Evolutionary conservation across 441 rosid genomes (phyloP).

Genomic region (Gossypium lobatum): DNA sequence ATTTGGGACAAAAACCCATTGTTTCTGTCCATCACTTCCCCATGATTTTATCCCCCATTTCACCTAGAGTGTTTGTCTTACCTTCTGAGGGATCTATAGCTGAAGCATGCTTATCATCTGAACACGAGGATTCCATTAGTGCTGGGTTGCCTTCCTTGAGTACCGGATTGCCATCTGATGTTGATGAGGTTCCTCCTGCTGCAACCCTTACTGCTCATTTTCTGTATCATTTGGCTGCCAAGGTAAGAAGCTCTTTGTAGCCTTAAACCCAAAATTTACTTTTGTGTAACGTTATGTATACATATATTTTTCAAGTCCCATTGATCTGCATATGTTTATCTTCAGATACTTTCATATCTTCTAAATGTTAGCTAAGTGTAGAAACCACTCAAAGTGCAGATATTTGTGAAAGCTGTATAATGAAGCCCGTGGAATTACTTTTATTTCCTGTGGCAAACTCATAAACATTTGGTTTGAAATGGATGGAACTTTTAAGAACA

Average conservation of each 20-base stretch:
- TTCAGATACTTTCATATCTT: background rate
- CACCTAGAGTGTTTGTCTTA: conserved; percentile 81
- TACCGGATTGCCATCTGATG: conserved; percentile 51
- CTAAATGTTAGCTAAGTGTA: background rate
- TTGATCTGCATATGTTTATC: background rate
- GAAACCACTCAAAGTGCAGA: background rate
- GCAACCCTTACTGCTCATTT: conserved; percentile 86
- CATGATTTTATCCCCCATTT: conserved; percentile 75
- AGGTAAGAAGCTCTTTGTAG: conserved; percentile 36
- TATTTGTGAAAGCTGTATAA: background rate
- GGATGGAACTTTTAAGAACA: background rate
- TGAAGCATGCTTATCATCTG: conserved; percentile 66
- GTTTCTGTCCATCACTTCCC: conserved; percentile 87
- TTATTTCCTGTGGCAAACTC: background rate
- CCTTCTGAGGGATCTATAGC: conserved; percentile 94
- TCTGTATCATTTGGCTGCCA: conserved; percentile 80
- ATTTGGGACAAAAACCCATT: conserved; percentile 37
- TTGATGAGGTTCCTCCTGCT: conserved; percentile 80
- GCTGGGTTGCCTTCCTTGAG: conserved; percentile 82
- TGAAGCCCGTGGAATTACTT: background rate
- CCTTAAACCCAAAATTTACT: conserved; percentile 3
- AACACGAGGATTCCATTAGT: conserved; percentile 73
- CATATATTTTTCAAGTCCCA: background rate
- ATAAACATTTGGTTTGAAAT: background rate
- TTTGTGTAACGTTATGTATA: background rate